phyloP scores from a whole-genome alignment of 129 eudicot genomes.

The Ambrosia artemisiifolia region DNA sequence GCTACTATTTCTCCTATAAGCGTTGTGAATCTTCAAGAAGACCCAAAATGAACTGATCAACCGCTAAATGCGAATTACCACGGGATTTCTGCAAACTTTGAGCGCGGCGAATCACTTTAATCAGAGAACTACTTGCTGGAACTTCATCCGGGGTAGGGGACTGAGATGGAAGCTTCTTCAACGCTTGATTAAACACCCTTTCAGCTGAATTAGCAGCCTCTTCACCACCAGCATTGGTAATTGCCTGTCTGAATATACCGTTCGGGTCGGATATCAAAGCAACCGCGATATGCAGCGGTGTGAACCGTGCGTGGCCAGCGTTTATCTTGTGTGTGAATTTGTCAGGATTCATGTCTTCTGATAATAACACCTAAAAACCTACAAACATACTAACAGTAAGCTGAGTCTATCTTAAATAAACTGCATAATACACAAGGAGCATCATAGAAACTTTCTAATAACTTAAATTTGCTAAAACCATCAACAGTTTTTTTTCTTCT shows the following conservation, averaged over 20 bases:
- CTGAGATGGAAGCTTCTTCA: conserved; percentile 78
- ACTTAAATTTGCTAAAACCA: too few species aligned
- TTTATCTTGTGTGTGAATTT: conserved; percentile 92
- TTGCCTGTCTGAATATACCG: conserved; percentile 79
- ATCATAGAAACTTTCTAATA: too few species aligned
- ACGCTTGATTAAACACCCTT: conserved; percentile 69
- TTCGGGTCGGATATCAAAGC: conserved; percentile 51
- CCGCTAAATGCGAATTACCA: conserved; percentile 82
- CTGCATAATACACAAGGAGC: too few species aligned
- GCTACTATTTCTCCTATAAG: too few species aligned
- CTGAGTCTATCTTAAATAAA: not conserved
- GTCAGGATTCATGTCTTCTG: conserved; percentile 75
- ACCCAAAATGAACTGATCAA: conserved; percentile 81
- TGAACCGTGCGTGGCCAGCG: conserved; percentile 82
- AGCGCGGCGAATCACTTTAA: conserved; percentile 63
- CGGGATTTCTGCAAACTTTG: conserved; percentile 65
- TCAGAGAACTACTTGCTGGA: conserved; percentile 65
- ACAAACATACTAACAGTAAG: conserved; percentile 10
- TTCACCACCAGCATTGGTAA: conserved; percentile 58
- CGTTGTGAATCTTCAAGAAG: conserved; percentile 82
- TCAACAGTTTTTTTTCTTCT: too few species aligned
- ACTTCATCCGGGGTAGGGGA: conserved; percentile 83
- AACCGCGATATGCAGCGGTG: conserved; percentile 72
- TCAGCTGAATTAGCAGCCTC: conserved; percentile 73
- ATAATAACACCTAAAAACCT: not conserved